Evolutionary conservation across 1,284 basidiomycete species (phyloP), one percentile per base, ranked within the genome.

Genomic region (Cerioporus squamosus): DNA sequence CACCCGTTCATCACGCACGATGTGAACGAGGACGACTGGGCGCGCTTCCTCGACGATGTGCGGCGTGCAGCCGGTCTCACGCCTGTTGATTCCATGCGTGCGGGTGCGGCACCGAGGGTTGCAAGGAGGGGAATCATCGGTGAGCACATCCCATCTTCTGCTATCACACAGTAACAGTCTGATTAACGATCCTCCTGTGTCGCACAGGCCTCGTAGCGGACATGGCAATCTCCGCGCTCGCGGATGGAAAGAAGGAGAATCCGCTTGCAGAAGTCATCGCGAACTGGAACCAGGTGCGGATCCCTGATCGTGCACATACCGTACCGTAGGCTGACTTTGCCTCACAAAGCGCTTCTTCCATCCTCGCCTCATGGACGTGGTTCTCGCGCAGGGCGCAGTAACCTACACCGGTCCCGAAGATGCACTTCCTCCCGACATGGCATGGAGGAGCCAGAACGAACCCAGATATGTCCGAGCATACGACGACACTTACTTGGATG

Each of bases 11-110:
- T 53, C 2, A 64, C 69, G 24, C 74, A 75, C 61, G 77, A 79
- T 61, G 67, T 80, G 5, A 64, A 53, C 8, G 71, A 78, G 60
- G 60, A 56, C 3, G 78, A 80, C 62, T 80, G 78, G 78, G 18
- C 15, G n/a, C 36, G 44, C 8, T 68, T 68, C 51, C 15, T 68
- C 29, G 33, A 33, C 12, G 59, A 67, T 20, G 45, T 67, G 31
- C 58, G 51, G 23, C 23, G 26, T 12, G 62, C 60, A 2, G 60
- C 5, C 10, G 29, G 29, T 5, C 29, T 29, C 29, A 29, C 29
- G 29, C 29, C 29, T 29, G 29, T 29, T 5, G 29, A 29, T 29
- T 29, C 12, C 49, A 42, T 42, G n/a, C n/a, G n/a, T n/a, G n/a
- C n/a, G n/a, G n/a, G n/a, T n/a, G n/a, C n/a, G 8, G 60, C 58